A percentile compares a stretch with the other conserved stretches of the same genome.
These are phyloP conservation scores for Verticillium klebahnii DNA, from an alignment of 2,329 filamentous ascomycete species.

Conservation along the genomic window DNA sequence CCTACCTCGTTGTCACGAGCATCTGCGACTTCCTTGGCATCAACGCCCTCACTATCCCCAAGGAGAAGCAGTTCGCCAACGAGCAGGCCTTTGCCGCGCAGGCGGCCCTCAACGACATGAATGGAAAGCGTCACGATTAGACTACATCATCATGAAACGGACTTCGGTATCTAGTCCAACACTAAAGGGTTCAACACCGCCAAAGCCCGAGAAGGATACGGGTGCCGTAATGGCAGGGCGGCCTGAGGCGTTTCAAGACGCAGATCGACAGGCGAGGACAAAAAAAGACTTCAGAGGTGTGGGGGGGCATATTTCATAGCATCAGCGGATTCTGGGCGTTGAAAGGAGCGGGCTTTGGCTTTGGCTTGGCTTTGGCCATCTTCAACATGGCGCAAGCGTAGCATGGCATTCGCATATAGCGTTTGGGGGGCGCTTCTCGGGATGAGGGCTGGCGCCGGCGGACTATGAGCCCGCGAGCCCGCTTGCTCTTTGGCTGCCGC, in stretches of 20 bases:
- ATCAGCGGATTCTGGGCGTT: constrained; percentile 1
- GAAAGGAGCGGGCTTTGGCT: not conserved
- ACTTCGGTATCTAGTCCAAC: not conserved
- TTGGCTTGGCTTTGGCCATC: not conserved
- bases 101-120: not conserved
- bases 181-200: not conserved
- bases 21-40: constrained; percentile 93
- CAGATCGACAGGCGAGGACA: not conserved
- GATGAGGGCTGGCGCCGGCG: not conserved
- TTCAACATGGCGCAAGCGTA: not conserved
- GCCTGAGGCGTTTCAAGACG: not conserved
- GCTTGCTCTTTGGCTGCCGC: not conserved
- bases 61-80: constrained; percentile 55
- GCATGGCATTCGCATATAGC: not conserved
- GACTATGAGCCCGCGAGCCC: not conserved
- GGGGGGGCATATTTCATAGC: not conserved
- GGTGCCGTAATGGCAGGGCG: not conserved
- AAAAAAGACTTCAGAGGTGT: not conserved
- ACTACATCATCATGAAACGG: not conserved
- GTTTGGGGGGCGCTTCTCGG: not conserved
- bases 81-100: constrained; percentile 28
- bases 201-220: not conserved
- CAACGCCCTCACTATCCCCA: constrained; percentile 84
- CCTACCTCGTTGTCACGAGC: constrained; percentile 80
- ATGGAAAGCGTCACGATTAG: not conserved